Base-by-base conservation (phyloP, 2,329 filamentous ascomycete genomes). In the Pyrenophora seminiperda region DNA sequence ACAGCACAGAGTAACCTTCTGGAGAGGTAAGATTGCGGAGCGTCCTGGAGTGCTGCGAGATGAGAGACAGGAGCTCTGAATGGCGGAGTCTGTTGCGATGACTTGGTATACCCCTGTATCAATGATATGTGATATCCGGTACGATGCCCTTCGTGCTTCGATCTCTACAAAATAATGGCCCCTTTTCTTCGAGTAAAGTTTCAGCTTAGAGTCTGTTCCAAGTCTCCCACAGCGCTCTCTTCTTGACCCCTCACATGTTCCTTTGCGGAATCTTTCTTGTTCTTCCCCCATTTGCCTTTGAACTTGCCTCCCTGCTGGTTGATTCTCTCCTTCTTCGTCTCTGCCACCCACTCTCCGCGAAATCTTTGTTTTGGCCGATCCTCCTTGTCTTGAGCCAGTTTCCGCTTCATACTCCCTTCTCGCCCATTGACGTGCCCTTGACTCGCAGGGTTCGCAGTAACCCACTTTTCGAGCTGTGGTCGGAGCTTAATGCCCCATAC, bases 241-340 rank as follows among this genome's bases (percentile, higher is more conserved):
- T 10, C 9, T 11, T 13, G 24, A 10, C 5, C 24, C 9, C 13
- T 11, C 4, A 9, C 13, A 27, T 11, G 24, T 27, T 27, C 10
- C 9, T 11, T 9, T 4, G 9, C 13, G 5, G 24, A 10, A 27
- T 27, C 24, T 27, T 27, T 9, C 24, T 27, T 27, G 44, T 56
- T 66, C 24, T 53, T 47, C 14, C 57, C 51, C 58, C 56, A 66
- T 56, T 65, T 65, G 4, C 62, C 62, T 32, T 65, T 65, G 36
- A 50, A 65, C 24, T 59, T 64, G 14, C 62, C 62, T 10, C 62
- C 62, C 44, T 68, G 66, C 39, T 70, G 67, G 46, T 59, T 61
- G 5, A 68, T 65, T 17, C 67, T 58, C 29, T 66, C 67, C 46
- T 55, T 53, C 45, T 65, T 67, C 4, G 62, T 66, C 1, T 56